These are phyloP conservation scores for Epichloe sp. DNA, from an alignment of 2,329 filamentous ascomycete species.

Conservation along the genomic window DNA sequence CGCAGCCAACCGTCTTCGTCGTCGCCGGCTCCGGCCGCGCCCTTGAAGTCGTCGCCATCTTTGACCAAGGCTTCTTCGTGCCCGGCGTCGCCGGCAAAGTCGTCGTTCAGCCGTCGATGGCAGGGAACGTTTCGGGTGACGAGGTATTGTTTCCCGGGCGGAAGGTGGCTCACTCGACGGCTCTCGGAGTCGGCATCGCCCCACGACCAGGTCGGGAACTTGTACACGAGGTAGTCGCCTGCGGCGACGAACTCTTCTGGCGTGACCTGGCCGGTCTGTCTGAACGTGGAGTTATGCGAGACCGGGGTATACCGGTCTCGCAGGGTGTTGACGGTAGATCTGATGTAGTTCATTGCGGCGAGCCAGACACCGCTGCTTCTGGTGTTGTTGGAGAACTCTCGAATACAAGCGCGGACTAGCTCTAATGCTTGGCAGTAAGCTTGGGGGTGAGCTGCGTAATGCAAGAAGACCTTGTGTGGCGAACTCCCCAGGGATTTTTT, in stretches of 20 bases:
- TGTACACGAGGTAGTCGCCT: conserved; percentile 96
- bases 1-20: conserved; percentile 86
- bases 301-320: conserved; percentile 86
- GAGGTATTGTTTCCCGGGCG: conserved; percentile 84
- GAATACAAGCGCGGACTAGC: too few relatives aligned
- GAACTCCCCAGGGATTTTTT: too few relatives aligned
- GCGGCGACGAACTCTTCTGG: conserved; percentile 93
- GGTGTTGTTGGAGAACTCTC: too few relatives aligned
- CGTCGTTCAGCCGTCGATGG: conserved; percentile 78
- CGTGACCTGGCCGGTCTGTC: conserved; percentile 86
- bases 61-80: conserved; percentile 77
- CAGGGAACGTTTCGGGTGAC: conserved; percentile 92
- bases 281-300: conserved; percentile 83
- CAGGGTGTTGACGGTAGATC: conserved; percentile 83
- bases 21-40: conserved; percentile 32
- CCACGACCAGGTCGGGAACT: conserved; percentile 98
- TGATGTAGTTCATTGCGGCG: conserved; percentile 67
- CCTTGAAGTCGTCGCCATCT: conserved; percentile 55
- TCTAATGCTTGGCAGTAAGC: too few relatives aligned
- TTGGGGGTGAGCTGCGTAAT: too few relatives aligned
- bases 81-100: conserved; percentile 80
- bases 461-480: too few relatives aligned
- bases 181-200: conserved; percentile 70
- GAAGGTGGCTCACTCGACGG: conserved; percentile 70
- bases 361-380: conserved; percentile 9